Base-by-base conservation (phyloP, 805 yeast species). In the Candida silvicultrix region DNA sequence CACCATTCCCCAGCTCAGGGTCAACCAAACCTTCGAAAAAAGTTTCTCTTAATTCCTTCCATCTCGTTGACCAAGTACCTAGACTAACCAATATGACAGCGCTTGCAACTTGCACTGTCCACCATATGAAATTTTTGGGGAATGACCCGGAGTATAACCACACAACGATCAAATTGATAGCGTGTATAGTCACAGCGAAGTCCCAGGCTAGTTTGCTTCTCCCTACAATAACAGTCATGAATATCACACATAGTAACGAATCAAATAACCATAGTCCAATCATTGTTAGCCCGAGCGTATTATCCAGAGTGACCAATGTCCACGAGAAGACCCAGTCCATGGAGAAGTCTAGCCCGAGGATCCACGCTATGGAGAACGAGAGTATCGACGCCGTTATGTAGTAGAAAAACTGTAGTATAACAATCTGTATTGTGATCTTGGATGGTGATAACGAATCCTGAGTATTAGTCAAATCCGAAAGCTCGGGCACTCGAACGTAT, bases 141-240 rank as follows among this genome's bases (percentile, higher is more conserved):
- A 92, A 75, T 28, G 74, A 71, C 0, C 79, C 75, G 1, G 87
- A 73, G 51, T 79, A 80, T 1, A 78, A 49, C 80, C 87, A 81
- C 0, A 81, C 87, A 3, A 88, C 80, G 3, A 81, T 44, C 21
- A 92, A 64, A 65, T 92, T 84, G 43, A 94, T 75, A 20, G 85
- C 79, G 64, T 94, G 97, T 15, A 92, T 79, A 0, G 99, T 94
- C n/a, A 92, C 60, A 11, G 96, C 97, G 68, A 94, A 92, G 66
- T 92, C 99, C 85, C 96, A 85, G 0, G 97, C 98, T 42, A 92
- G 69, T 63, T 92, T 94, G 38, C 96, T 85, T 47, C 98, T 72
- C 0, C 98, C 97, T 12, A 92, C 96, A 23, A 92, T 81, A 2
- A 90, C 66, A 1, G 95, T 88, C 59, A 92, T 81, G 59, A 88